Evolutionary conservation across 108 stramenopile species (phyloP).

Genomic region (Nannochloropsis oceanica): DNA sequence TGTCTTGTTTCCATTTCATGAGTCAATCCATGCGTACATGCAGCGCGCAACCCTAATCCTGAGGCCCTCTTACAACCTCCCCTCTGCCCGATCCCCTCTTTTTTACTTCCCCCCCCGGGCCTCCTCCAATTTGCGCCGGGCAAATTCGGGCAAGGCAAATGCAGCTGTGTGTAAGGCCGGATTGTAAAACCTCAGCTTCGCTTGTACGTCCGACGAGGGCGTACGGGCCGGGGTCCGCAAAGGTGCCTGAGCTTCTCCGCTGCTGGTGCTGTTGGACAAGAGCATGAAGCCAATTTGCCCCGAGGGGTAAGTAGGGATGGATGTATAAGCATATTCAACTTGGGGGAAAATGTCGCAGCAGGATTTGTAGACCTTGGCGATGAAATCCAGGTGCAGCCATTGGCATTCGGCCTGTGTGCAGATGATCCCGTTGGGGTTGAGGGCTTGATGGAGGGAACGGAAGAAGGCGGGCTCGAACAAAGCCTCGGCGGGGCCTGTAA

Average conservation of each 20-base stretch:
- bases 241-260: conserved; percentile 5
- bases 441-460: conserved; percentile 61
- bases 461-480: conserved; percentile 90
- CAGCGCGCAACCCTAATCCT: too few relatives aligned
- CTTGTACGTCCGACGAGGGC: conserved; percentile 38
- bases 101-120: not conserved
- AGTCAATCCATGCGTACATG: too few relatives aligned
- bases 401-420: conserved; percentile 96
- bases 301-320: conserved; percentile 91
- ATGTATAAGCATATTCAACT: conserved; percentile 93
- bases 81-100: too few relatives aligned
- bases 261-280: conserved; percentile 51
- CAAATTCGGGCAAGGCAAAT: conserved; percentile 73
- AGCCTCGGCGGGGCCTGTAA: conserved; percentile 73
- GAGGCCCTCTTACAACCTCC: too few relatives aligned
- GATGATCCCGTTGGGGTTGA: conserved; percentile 77
- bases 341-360: conserved; percentile 47
- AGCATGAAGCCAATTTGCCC: conserved; percentile 96
- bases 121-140: not conserved
- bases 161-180: conserved; percentile 70
- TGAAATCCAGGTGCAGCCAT: conserved; percentile 83
- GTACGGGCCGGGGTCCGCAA: conserved; percentile 11
- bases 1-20: too few relatives aligned
- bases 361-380: conserved; percentile 53
- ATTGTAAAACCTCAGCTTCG: conserved; percentile 67